Conservation (phyloP, 345 rosid genomes). For the Hibiscus syriacus region DNA sequence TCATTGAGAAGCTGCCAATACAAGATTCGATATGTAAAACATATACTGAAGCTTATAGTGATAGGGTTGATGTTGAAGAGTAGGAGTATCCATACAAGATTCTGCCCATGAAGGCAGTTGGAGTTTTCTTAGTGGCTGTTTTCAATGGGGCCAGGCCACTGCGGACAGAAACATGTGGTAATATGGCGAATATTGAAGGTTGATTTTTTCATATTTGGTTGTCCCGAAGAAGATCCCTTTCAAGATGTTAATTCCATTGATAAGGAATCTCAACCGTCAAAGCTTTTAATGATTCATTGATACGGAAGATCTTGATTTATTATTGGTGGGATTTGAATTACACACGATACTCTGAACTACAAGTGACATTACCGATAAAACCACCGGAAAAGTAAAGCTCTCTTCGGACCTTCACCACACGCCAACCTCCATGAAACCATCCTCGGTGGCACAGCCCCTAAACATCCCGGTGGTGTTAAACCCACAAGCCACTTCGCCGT, state of each 20-base stretch:
- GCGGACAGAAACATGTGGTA: not conserved
- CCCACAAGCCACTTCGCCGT: too few relatives aligned
- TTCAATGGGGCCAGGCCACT: not conserved
- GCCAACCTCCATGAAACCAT: constrained; percentile 80
- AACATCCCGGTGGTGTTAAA: too few relatives aligned
- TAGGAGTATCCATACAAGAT: not conserved
- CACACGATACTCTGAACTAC: not conserved
- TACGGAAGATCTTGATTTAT: not conserved
- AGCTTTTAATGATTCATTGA: not conserved
- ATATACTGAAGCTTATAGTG: too few relatives aligned
- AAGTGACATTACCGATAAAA: not conserved
- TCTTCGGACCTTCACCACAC: constrained; percentile 38
- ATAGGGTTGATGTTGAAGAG: too few relatives aligned
- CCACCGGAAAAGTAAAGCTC: not conserved
- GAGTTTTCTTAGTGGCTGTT: not conserved
- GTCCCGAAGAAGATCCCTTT: not conserved
- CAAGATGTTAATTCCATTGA: not conserved
- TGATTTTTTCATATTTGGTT: not conserved
- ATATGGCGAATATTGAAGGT: not conserved
- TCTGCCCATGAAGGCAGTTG: not conserved
- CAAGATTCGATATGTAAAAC: not conserved
- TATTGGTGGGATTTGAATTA: constrained; percentile 1
- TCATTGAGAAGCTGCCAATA: too few relatives aligned
- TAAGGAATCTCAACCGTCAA: not conserved
- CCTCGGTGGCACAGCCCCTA: constrained; percentile 83